Evolutionary conservation across 371 early-diverging fungal species (phyloP).

Genomic region (Mucor irregularis): DNA sequence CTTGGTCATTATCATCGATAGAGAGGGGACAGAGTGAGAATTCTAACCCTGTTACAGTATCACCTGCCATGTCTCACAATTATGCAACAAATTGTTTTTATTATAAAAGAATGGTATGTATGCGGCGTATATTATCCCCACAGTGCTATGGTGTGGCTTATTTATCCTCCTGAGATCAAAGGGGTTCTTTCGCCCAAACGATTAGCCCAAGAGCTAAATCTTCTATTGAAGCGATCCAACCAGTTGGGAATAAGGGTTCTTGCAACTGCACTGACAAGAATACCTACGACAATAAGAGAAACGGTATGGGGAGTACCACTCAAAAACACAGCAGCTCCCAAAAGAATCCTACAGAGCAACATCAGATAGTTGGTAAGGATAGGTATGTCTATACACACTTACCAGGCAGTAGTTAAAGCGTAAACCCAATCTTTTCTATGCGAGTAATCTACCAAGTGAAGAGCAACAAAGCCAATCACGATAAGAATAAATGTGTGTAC

Average conservation of each 20-base stretch:
- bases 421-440: slow-evolving; percentile 51
- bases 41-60: no score
- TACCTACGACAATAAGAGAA: slow-evolving; percentile 41
- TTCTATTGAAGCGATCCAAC: slow-evolving; percentile 38
- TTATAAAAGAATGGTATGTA: no score
- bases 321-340: slow-evolving; percentile 38
- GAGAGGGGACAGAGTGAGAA: no score
- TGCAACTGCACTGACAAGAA: slow-evolving; percentile 44
- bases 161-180: slow-evolving; percentile 22
- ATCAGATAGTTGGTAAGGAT: no score
- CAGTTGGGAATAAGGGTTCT: slow-evolving; percentile 44
- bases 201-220: slow-evolving; percentile 37
- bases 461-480: slow-evolving; percentile 37
- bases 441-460: slow-evolving; percentile 47
- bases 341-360: slow-evolving; percentile 29
- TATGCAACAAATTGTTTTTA: no score
- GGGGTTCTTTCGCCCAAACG: slow-evolving; percentile 48
- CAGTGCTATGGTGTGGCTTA: slow-evolving; percentile 1
- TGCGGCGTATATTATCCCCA: no score
- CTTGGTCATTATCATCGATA: no score
- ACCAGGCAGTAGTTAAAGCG: slow-evolving; percentile 51
- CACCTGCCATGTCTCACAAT: no score
- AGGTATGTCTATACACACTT: no score
- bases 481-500: slow-evolving; percentile 35
- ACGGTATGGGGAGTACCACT: slow-evolving; percentile 32